Conservation (phyloP, 257 asterid species). For the Handroanthus guayacan region DNA sequence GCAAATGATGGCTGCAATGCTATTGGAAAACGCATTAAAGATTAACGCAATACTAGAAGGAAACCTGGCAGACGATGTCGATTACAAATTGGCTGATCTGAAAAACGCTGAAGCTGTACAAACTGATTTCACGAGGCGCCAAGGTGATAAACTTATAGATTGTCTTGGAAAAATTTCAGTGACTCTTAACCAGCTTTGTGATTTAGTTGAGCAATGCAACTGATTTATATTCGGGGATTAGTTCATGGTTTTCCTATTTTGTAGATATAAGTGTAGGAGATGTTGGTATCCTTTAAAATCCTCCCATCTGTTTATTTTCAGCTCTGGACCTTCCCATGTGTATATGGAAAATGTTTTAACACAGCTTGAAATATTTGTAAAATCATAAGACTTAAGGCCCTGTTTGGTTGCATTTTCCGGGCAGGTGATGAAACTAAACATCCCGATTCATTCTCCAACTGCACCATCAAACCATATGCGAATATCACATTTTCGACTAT, state of each 20-base stretch:
- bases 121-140: constrained; percentile 56
- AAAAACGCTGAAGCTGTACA: constrained; percentile 54
- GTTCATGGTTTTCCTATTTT: constrained; percentile 13
- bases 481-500: no score
- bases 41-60: constrained; percentile 63
- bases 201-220: constrained; percentile 50
- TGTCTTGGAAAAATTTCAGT: constrained; percentile 60
- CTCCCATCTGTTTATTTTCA: background rate
- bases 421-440: no score
- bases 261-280: constrained; percentile 24
- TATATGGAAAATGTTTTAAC: no score
- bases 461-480: no score
- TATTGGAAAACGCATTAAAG: constrained; percentile 56
- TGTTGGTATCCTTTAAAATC: background rate
- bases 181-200: constrained; percentile 69
- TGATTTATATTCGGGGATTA: constrained; percentile 7
- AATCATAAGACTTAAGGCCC: no score
- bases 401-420: no score
- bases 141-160: constrained; percentile 73
- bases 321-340: background rate
- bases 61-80: constrained; percentile 54
- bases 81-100: constrained; percentile 51
- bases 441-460: no score
- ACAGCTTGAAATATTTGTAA: background rate
- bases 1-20: constrained; percentile 57